Evolutionary conservation across 2,329 filamentous ascomycete genomes (phyloP).

Genomic region (Apiospora aurea): DNA sequence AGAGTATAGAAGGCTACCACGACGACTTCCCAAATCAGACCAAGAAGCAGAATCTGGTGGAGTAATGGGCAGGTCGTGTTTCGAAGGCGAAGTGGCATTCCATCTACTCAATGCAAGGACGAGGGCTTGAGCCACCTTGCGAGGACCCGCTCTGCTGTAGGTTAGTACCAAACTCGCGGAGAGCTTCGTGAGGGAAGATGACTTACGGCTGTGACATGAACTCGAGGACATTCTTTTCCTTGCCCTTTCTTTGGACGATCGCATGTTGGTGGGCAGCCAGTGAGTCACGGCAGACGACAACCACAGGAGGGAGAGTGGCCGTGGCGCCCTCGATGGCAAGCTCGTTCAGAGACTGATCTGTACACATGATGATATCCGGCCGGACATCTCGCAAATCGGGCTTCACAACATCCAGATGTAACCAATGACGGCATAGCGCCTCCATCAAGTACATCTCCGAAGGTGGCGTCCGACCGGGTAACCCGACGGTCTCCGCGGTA

Average conservation of each 20-base stretch:
- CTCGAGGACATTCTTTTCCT: constrained; percentile 40
- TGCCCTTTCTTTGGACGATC: constrained; percentile 28
- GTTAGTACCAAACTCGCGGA: not conserved
- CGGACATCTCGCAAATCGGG: constrained; percentile 21
- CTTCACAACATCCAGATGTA: constrained; percentile 39
- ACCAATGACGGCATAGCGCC: constrained; percentile 44
- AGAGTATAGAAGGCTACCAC: not conserved
- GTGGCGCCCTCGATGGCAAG: constrained; percentile 25
- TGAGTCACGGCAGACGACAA: constrained; percentile 45
- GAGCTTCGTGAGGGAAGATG: not conserved
- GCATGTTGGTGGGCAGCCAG: constrained; percentile 38
- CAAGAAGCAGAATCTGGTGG: constrained; percentile 10
- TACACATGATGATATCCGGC: constrained; percentile 37
- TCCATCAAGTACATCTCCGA: constrained; percentile 32
- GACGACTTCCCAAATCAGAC: constrained; percentile 1
- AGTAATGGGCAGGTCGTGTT: not conserved
- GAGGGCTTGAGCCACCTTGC: constrained; percentile 1
- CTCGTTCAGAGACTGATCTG: constrained; percentile 31
- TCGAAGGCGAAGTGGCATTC: constrained; percentile 29
- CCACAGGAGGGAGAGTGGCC: constrained; percentile 35
- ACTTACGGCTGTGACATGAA: constrained; percentile 49
- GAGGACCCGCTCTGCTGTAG: not conserved
- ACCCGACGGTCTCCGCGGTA: not conserved
- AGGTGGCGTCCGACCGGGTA: constrained; percentile 13
- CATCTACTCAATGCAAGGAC: constrained; percentile 34